These are phyloP conservation scores for Eruca vesicaria DNA, from an alignment of 441 rosid genomes.

Conservation along the genomic window DNA sequence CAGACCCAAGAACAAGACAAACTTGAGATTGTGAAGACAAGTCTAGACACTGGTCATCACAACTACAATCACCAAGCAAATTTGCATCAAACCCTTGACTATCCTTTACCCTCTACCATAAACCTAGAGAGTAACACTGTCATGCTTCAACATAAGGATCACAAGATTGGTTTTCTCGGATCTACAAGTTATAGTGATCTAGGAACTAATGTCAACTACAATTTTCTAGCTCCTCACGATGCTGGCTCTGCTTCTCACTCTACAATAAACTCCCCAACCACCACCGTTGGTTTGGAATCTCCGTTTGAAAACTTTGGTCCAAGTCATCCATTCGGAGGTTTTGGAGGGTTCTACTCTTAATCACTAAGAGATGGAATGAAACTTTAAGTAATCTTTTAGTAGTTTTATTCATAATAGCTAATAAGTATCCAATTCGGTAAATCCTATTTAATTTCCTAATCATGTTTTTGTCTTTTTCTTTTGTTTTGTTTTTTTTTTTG, in stretches of 20 bases:
- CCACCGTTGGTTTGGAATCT: slow-evolving; percentile 29
- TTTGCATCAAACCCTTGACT: slow-evolving; percentile 28
- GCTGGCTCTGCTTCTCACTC: slow-evolving; percentile 44
- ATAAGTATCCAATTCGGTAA: background rate
- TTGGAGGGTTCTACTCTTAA: slow-evolving; percentile 39
- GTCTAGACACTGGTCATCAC: slow-evolving; percentile 28
- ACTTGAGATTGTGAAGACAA: slow-evolving; percentile 41
- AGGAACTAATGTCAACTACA: slow-evolving; percentile 28
- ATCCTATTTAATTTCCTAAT: slow-evolving; percentile 1
- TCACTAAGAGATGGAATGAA: background rate
- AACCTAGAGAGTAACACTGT: background rate
- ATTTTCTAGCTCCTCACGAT: slow-evolving; percentile 24
- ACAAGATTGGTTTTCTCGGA: slow-evolving; percentile 14
- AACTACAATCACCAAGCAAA: slow-evolving; percentile 29
- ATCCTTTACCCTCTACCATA: slow-evolving; percentile 39
- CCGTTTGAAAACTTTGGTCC: slow-evolving; percentile 43
- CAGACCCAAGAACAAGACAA: slow-evolving; percentile 36
- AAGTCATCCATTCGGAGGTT: slow-evolving; percentile 41
- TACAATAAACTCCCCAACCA: slow-evolving; percentile 39
- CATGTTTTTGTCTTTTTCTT: background rate
- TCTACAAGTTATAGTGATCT: slow-evolving; percentile 23
- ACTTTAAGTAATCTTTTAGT: background rate
- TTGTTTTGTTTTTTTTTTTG: no score
- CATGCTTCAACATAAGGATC: slow-evolving; percentile 28
- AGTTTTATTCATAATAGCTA: background rate